Evolutionary conservation across 1,139 yeast species (phyloP), one percentile per base, ranked within the genome.

Genomic region (Yamadazyma diddensiae): DNA sequence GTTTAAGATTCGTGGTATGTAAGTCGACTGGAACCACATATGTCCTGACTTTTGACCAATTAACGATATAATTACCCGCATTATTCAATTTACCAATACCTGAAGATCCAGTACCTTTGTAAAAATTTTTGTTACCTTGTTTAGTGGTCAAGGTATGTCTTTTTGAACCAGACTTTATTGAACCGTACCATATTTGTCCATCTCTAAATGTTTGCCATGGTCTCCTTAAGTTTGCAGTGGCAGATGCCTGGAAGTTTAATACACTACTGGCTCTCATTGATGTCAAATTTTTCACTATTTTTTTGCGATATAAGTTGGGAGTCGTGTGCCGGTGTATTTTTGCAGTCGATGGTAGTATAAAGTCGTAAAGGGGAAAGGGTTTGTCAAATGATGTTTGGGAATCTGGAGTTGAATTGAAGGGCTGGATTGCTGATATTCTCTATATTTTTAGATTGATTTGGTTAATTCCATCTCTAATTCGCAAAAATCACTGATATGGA

Each of bases 101-200:
- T 2, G 95, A 75, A 5, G 98, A 86, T 41, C 97, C 77, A 14
- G 97, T 92, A 66, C 98, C 99, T 58, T 90, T 92, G 63, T 94
- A 92, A 63, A 73, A 86, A 50, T 84, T 81, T 68, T 90, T 88
- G 64, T 90, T 92, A 50, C 98, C 97, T 55, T 87, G 92, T 53
- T 92, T 92, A 21, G 96, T 82, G 18, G 96, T 84, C 47, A 90
- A 65, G 3, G 95, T 76, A 53, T 82, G 79, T 65, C 98, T 79
- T 54, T 82, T 86, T 46, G 88, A 80, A 35, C 97, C 97, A 10
- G 79, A 55, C 53, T 84, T 87, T 21, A 81, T 63, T 29, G 65
- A 51, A 33, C 96, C 96, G 55, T 88, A 88, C 70, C 85, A 88
- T 23, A 86, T 68, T 26, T 85, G 78, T 15, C 95, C 95, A 49